phyloP scores from a whole-genome alignment of 1,139 yeast genomes.

The Ashbya aceris region DNA sequence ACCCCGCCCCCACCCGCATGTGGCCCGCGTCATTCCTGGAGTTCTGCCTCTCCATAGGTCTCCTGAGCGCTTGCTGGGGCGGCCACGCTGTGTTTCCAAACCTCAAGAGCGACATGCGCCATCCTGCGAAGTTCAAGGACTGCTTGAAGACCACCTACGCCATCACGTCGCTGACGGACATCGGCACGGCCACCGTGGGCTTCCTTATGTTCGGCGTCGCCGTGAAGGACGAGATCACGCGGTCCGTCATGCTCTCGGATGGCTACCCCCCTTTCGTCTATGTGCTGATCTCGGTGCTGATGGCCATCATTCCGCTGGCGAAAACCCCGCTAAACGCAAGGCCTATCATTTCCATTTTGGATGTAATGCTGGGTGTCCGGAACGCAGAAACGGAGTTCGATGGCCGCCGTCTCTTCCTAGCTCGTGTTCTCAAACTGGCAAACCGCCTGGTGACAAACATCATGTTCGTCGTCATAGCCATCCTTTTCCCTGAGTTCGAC shows the following conservation, averaged over 20 bases:
- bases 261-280: slow-evolving; percentile 69
- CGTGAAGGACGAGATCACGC: slow-evolving; percentile 77
- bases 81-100: slow-evolving; percentile 86
- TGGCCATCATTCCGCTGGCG: slow-evolving; percentile 78
- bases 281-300: slow-evolving; percentile 54
- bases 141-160: slow-evolving; percentile 50
- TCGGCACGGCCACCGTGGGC: slow-evolving; percentile 71
- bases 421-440: slow-evolving; percentile 17
- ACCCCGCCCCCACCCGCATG: slow-evolving; percentile 41
- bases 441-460: slow-evolving; percentile 35
- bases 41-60: slow-evolving; percentile 57
- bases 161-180: slow-evolving; percentile 63
- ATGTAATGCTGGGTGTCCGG: slow-evolving; percentile 35
- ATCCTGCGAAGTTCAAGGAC: slow-evolving; percentile 45
- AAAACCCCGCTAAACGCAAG: slow-evolving; percentile 82
- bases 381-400: slow-evolving; percentile 20
- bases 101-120: slow-evolving; percentile 73
- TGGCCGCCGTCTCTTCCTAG: slow-evolving; percentile 9
- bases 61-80: slow-evolving; percentile 84
- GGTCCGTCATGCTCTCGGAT: slow-evolving; percentile 53
- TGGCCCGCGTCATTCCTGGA: slow-evolving; percentile 45
- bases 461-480: slow-evolving; percentile 42
- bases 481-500: slow-evolving; percentile 68
- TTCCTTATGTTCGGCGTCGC: slow-evolving; percentile 76
- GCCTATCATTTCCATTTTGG: slow-evolving; percentile 71